Conservation (phyloP, 345 rosid species). For the Luvunga scandens region DNA sequence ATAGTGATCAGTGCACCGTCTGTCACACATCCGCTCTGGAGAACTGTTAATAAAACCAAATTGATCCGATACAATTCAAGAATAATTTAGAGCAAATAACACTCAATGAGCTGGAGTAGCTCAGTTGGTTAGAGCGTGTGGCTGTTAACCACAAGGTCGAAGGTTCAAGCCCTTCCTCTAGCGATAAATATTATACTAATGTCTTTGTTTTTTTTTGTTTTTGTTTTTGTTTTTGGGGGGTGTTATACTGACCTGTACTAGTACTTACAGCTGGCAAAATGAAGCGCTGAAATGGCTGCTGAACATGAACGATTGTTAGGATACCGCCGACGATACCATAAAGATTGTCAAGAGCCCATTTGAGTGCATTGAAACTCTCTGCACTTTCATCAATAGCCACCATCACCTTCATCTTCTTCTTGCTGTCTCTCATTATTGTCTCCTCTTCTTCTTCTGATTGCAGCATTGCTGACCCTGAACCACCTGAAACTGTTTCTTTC, state of each 20-base stretch:
- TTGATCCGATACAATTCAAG: too few species aligned
- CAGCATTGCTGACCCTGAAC: slow-evolving; percentile 15
- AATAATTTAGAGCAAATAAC: too few species aligned
- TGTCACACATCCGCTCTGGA: too few species aligned
- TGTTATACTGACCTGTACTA: slow-evolving; percentile 43
- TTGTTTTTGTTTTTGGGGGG: too few species aligned
- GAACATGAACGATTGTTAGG: slow-evolving; percentile 56
- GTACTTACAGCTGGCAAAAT: too few species aligned
- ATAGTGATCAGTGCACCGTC: too few species aligned
- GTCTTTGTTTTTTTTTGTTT: too few species aligned
- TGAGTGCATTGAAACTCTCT: slow-evolving; percentile 58
- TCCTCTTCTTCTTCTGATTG: slow-evolving; percentile 14
- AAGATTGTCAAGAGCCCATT: slow-evolving; percentile 54
- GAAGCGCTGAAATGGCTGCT: slow-evolving; percentile 43
- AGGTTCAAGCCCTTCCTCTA: slow-evolving; percentile 48
- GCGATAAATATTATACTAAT: neutral
- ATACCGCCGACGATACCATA: slow-evolving; percentile 14
- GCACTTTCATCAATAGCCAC: slow-evolving; percentile 67
- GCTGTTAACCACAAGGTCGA: slow-evolving; percentile 56
- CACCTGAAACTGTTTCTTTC: neutral
- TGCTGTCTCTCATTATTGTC: slow-evolving; percentile 24
- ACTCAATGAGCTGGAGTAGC: neutral
- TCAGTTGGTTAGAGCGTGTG: slow-evolving; percentile 47
- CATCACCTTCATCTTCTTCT: slow-evolving; percentile 45
- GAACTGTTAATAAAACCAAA: too few species aligned